These are phyloP conservation scores for Cladophialophora immunda DNA, from an alignment of 2,329 filamentous ascomycete genomes.

Conservation along the genomic window DNA sequence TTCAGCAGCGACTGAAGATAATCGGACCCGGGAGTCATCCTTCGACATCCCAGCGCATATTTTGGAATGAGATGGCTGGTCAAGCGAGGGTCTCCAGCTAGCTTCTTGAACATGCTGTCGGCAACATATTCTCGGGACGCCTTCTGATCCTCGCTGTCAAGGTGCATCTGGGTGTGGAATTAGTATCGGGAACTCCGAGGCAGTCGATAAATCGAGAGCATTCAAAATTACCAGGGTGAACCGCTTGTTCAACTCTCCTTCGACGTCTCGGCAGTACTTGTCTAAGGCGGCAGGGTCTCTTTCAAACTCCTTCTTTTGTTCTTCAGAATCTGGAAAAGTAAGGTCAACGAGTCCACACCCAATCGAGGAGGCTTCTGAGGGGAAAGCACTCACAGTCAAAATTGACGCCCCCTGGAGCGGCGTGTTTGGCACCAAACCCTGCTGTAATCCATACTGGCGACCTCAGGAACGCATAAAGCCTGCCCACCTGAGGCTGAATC, in stretches of 20 bases:
- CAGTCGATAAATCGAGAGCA: no score
- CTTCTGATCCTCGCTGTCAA: slow-evolving; percentile 13
- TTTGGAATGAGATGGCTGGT: slow-evolving; percentile 35
- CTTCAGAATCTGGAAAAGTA: slow-evolving; percentile 29
- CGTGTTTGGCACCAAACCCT: slow-evolving; percentile 58
- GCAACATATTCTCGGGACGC: neutral
- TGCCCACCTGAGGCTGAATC: neutral
- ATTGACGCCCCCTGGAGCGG: slow-evolving; percentile 57
- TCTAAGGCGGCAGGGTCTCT: slow-evolving; percentile 23
- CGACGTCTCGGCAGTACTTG: slow-evolving; percentile 43
- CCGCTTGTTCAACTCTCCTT: slow-evolving; percentile 41
- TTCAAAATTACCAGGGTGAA: slow-evolving; percentile 23
- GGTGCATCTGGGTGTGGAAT: neutral
- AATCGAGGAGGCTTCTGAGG: no score
- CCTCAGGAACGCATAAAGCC: slow-evolving; percentile 44
- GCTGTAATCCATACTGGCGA: slow-evolving; percentile 59
- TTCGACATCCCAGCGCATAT: slow-evolving; percentile 39
- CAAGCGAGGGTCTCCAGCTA: slow-evolving; percentile 19
- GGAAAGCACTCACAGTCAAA: slow-evolving; percentile 52
- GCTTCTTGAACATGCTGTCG: slow-evolving; percentile 19
- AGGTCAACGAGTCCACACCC: no score
- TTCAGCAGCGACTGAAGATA: slow-evolving; percentile 39
- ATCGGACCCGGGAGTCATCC: slow-evolving; percentile 36
- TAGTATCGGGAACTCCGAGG: no score
- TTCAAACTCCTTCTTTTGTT: slow-evolving; percentile 38